These are phyloP conservation scores for Citrus maxima DNA, from an alignment of 345 rosid species.

Conservation along the genomic window DNA sequence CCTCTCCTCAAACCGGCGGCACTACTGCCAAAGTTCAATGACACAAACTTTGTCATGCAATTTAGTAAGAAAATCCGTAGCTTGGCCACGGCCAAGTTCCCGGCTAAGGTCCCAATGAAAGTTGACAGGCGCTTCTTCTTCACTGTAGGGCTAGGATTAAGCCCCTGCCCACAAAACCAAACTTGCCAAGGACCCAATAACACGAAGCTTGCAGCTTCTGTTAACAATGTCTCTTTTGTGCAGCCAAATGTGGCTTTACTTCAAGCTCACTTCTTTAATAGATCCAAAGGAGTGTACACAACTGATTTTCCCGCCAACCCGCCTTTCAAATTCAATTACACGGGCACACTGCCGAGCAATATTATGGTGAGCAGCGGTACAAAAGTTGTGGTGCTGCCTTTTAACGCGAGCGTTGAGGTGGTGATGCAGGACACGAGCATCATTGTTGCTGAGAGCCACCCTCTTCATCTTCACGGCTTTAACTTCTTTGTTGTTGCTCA, in stretches of 20 bases:
- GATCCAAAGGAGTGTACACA: slow-evolving; percentile 39
- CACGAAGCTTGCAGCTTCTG: slow-evolving; percentile 32
- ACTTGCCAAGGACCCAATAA: slow-evolving; percentile 49
- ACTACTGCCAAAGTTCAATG: slow-evolving; percentile 42
- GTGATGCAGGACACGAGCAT: slow-evolving; percentile 56
- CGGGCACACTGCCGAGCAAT: slow-evolving; percentile 42
- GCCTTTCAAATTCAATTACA: slow-evolving; percentile 47
- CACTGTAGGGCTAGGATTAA: slow-evolving; percentile 46
- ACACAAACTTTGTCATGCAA: slow-evolving; percentile 32
- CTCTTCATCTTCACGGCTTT: slow-evolving; percentile 54
- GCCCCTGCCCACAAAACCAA: slow-evolving; percentile 37
- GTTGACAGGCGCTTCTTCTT: slow-evolving; percentile 43
- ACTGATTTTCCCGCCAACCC: slow-evolving; percentile 48
- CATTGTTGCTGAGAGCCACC: slow-evolving; percentile 48
- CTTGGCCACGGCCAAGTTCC: slow-evolving; percentile 37
- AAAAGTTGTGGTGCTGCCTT: slow-evolving; percentile 37
- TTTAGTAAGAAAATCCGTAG: slow-evolving; percentile 36
- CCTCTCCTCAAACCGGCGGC: slow-evolving; percentile 30
- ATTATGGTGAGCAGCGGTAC: slow-evolving; percentile 37
- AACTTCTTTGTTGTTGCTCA: slow-evolving; percentile 48
- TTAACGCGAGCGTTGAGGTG: slow-evolving; percentile 44
- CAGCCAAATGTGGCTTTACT: slow-evolving; percentile 40
- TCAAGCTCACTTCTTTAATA: slow-evolving; percentile 46
- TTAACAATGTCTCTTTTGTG: slow-evolving; percentile 51
- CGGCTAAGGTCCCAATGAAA: slow-evolving; percentile 42